A percentile compares a stretch with the other conserved stretches of the same genome.
Conservation (phyloP, 345 rosid genomes). For the Lepidium sativum region DNA sequence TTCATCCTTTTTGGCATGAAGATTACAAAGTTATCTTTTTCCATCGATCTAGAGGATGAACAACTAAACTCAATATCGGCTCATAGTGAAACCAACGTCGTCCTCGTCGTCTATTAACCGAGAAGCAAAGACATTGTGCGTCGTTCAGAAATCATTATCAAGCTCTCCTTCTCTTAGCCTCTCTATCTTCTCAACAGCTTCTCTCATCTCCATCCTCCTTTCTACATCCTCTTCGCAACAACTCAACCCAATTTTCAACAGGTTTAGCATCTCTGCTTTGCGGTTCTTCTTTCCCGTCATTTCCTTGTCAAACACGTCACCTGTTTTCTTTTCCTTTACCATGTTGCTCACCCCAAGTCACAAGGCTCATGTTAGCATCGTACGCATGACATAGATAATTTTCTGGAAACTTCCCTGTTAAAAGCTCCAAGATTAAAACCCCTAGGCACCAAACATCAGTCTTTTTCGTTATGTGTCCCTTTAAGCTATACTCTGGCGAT, state of each 20-base stretch:
- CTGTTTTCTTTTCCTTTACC: constrained; percentile 44
- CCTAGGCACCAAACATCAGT: constrained; percentile 71
- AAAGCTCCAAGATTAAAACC: constrained; percentile 50
- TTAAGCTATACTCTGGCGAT: constrained; percentile 50
- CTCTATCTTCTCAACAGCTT: constrained; percentile 42
- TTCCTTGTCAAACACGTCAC: constrained; percentile 61
- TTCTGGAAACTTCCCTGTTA: constrained; percentile 59
- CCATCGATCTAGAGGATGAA: not conserved
- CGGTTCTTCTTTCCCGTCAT: constrained; percentile 42
- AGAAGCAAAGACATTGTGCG: constrained; percentile 13
- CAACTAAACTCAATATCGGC: constrained; percentile 22
- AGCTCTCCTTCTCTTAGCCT: constrained; percentile 30
- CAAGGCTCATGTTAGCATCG: constrained; percentile 35
- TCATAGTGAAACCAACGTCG: constrained; percentile 11
- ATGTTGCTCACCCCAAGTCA: constrained; percentile 58
- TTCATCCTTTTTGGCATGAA: not conserved
- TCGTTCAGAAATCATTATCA: constrained; percentile 11
- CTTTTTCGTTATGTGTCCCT: constrained; percentile 38
- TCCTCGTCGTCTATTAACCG: constrained; percentile 27
- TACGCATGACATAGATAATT: constrained; percentile 46
- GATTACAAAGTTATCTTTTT: not conserved
- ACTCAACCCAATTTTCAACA: constrained; percentile 64
- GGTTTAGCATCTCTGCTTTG: constrained; percentile 48
- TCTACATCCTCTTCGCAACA: constrained; percentile 63
- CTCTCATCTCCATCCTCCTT: constrained; percentile 37